Evolutionary conservation across 2,329 filamentous ascomycete genomes (phyloP).

Genomic region (Aphanoascus verrucosus): DNA sequence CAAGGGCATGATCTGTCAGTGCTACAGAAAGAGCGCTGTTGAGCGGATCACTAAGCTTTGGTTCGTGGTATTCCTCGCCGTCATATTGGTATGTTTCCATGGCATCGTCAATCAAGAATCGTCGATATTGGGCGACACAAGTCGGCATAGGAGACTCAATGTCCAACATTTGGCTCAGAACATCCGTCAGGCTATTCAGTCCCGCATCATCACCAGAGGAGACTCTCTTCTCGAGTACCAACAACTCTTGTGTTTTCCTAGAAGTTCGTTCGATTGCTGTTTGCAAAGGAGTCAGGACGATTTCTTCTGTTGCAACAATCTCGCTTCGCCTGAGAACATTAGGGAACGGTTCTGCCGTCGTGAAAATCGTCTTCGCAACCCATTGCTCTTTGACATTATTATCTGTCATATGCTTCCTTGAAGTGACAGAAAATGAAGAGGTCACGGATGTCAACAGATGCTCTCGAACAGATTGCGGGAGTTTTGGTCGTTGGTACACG

Average conservation of each 20-base stretch:
- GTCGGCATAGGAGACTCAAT: conserved; percentile 61
- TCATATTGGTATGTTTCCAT: conserved; percentile 24
- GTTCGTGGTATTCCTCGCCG: conserved; percentile 39
- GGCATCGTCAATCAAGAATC: conserved; percentile 51
- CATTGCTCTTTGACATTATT: conserved; percentile 59
- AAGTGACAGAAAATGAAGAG: conserved; percentile 66
- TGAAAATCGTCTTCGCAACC: conserved; percentile 75
- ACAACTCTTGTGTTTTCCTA: conserved; percentile 80
- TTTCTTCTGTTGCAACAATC: conserved; percentile 57
- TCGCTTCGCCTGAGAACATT: conserved; percentile 84
- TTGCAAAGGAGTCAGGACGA: conserved; percentile 63
- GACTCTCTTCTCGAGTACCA: conserved; percentile 61
- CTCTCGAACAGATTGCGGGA: conserved; percentile 73
- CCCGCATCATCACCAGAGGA: conserved; percentile 61
- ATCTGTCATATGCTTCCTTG: conserved; percentile 57
- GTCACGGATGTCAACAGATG: conserved; percentile 71
- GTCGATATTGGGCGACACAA: conserved; percentile 67
- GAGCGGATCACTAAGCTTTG: conserved; percentile 42
- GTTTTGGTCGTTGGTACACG: conserved; percentile 77
- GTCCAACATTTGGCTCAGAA: conserved; percentile 66
- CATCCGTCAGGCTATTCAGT: conserved; percentile 59
- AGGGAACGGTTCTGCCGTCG: conserved; percentile 75
- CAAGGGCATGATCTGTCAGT: conserved; percentile 77
- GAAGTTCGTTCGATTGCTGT: conserved; percentile 85
- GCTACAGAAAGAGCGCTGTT: conserved; percentile 75